Conservation (phyloP, 176 grass and related monocot genomes). For the Oryza brachyantha region DNA sequence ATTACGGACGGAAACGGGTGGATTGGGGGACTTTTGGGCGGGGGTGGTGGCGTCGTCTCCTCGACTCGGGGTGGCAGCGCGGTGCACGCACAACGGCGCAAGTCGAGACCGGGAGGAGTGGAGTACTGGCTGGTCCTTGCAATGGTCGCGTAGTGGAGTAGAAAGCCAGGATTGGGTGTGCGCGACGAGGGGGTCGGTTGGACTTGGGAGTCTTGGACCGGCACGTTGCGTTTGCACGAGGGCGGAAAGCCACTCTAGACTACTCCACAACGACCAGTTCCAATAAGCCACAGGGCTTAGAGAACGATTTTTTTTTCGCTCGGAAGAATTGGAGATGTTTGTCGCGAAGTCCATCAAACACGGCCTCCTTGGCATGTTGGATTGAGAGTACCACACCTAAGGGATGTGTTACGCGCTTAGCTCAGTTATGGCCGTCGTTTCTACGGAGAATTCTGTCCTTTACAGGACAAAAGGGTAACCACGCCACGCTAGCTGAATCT, state of each 20-base stretch:
- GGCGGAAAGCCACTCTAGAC: not conserved
- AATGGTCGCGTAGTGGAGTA: conserved; percentile 11
- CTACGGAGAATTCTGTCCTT: not conserved
- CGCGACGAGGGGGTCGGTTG: conserved; percentile 25
- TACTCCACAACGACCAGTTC: not conserved
- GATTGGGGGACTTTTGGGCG: not conserved
- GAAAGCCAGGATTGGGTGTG: not conserved
- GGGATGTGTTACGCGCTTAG: not conserved
- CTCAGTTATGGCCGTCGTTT: not conserved
- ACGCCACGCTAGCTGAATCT: not conserved
- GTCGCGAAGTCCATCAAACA: not conserved
- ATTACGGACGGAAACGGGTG: not conserved
- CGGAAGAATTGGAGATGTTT: too few species aligned
- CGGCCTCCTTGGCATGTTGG: not conserved
- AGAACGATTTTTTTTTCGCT: too few species aligned
- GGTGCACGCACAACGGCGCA: too few species aligned
- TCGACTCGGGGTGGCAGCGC: not conserved
- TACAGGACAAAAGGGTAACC: not conserved
- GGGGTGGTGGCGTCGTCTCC: not conserved
- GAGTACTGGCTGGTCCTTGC: not conserved
- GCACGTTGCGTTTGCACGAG: not conserved
- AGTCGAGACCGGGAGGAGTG: not conserved
- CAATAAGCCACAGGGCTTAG: too few species aligned
- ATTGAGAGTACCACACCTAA: conserved; percentile 4
- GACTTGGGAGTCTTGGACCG: not conserved